Base-by-base conservation (phyloP, 495 filamentous ascomycete species). In the Cercophora samala region DNA sequence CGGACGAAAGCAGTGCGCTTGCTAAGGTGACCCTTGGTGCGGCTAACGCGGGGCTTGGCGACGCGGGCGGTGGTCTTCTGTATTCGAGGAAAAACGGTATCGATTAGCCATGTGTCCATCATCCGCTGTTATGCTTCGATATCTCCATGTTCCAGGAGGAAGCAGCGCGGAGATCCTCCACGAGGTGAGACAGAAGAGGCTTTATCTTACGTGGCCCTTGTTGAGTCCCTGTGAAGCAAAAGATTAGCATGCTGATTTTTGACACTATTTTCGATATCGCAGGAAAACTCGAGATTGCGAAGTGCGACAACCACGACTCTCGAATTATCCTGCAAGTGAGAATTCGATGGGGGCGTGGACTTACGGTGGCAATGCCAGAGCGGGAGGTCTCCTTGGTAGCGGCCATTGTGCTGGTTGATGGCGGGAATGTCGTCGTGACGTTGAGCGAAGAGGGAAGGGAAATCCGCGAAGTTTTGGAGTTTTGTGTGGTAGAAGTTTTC, bases 61-160 rank as follows among this genome's bases (percentile, higher is more conserved):
- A 89, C 89, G 76, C 92, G 87, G 71, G 92, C 84, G 72, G 93
- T 97, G 83, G 93, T 93, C 90, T 97, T 96, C 93, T 95, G 77
- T 82, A 81, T 64, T 67, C 56, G 66, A 65, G 58, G 19, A 67
- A 64, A 63, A 63, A 65, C 51, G 22, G 53, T 22, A 65, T 67
- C 72, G 75, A 78, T 83, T 77, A 82, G 79, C 79, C 74, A 75
- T 73, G 63, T 65, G 68, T 70, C 68, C 68, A 70, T 70, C 68
- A 64, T 70, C 68, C 68, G 68, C 68, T 32, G 24, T 29, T 66
- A 61, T 67, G 68, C 68, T 70, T 70, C 65, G 65, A 62, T 51
- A 32, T 68, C 61, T 19, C 60, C 60, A 42, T 62, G 21, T 66
- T 72, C 69, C 70, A 75, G 73, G 71, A 72, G 69, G 65, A 70